Conservation (phyloP, 2,329 filamentous ascomycete species). For the Venturia effusa region DNA sequence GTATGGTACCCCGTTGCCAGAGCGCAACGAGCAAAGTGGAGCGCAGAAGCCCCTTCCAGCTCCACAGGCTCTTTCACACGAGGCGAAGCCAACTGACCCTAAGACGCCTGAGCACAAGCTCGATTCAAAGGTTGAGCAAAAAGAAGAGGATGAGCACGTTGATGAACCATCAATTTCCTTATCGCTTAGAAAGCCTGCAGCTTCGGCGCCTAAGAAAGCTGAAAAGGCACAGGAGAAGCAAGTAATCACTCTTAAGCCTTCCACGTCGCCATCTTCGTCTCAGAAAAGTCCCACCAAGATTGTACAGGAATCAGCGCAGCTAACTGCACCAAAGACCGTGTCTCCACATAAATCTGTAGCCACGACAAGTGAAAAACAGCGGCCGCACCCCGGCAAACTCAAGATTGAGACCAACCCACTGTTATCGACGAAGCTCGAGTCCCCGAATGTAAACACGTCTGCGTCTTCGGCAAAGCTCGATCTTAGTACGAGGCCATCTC, state of each 20-base stretch:
- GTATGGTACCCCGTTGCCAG: neutral
- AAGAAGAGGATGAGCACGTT: neutral
- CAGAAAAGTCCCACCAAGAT: neutral
- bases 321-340: slow-evolving; percentile 18
- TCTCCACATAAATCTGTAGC: neutral
- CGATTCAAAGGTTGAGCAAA: neutral
- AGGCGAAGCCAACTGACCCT: neutral
- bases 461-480: neutral
- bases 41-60: neutral
- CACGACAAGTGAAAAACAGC: neutral
- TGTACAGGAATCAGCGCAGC: neutral
- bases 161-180: neutral
- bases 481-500: slow-evolving; percentile 12
- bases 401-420: slow-evolving; percentile 3
- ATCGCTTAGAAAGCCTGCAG: neutral
- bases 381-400: slow-evolving; percentile 9
- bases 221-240: neutral
- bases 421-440: neutral
- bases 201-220: neutral
- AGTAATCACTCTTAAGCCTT: slow-evolving; percentile 15
- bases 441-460: neutral
- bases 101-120: neutral
- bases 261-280: slow-evolving; percentile 11
- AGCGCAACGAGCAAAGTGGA: neutral
- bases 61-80: neutral